Base-by-base conservation (phyloP, 768 basidiomycete species). In the Suillus cothurnatus region DNA sequence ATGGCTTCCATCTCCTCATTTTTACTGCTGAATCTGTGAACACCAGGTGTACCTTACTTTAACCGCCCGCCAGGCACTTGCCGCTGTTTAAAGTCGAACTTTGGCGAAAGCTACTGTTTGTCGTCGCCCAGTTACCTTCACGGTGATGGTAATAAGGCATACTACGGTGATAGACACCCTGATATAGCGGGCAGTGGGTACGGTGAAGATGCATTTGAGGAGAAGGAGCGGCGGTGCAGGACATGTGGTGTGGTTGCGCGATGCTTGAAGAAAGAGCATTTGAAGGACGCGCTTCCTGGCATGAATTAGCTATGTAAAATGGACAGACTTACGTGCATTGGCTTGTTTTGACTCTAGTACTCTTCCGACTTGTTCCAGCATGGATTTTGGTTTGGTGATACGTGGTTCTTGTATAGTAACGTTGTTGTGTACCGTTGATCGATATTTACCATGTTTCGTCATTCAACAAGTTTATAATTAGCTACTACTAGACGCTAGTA, bases 221-320 rank as follows among this genome's bases (percentile, higher is more conserved):
- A 43, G 0, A 58, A 61, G 59, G 63, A 68, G 50, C 65, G 70
- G 19, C 28, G 23, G 9, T 71, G 70, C 66, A 65, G 59, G 60
- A 68, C 69, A 8, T 71, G 70, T 53, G 67, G 69, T 28, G 67
- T 63, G n/a, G 9, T 47, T 62, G 70, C 69, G 12, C 65, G 63
- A 52, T 70, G 70, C 65, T 39, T 71, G 55, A 70, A 67, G 39
- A 70, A 68, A 60, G 69, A 71, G 55, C 69, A 71, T 49, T 36
- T 71, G 26, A 71, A 70, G 64, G 71, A 71, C 38, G 68, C 63
- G 28, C 15, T 66, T 64, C 68, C 68, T 52, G 68, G 68, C 38
- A 69, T 69, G 6, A 14, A 55, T 32, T 55, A 55, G 12, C 21
- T 6, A 8, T 19, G 28, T 53, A 6, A 32, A 12, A 21, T 6